These are phyloP conservation scores for Phytophthora megakarya DNA, from an alignment of 352 stramenopile species.

Conservation along the genomic window DNA sequence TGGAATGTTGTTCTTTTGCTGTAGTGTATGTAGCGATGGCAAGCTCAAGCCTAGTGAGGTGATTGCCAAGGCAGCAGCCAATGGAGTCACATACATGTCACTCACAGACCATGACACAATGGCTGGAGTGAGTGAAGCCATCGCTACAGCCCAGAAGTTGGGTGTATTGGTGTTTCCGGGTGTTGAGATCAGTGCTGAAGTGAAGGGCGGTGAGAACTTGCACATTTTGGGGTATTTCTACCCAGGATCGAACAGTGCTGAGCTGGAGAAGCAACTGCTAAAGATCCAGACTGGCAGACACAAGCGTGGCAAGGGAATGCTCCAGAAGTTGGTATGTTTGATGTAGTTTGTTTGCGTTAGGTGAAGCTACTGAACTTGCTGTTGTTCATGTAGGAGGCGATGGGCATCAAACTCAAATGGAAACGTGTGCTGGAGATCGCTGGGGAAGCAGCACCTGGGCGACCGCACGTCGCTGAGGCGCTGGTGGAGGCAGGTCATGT, in stretches of 20 bases:
- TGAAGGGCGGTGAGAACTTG: conserved; percentile 82
- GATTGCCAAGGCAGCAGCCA: conserved; percentile 75
- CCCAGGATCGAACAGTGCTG: conserved; percentile 72
- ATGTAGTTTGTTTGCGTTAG: not conserved
- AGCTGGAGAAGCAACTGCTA: conserved; percentile 74
- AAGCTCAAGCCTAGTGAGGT: conserved; percentile 78
- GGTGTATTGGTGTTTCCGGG: conserved; percentile 79
- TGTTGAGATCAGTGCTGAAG: conserved; percentile 88
- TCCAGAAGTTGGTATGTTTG: conserved; percentile 70
- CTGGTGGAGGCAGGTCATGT: conserved; percentile 80
- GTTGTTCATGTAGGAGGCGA: conserved; percentile 50
- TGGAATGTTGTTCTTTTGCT: conserved; percentile 6
- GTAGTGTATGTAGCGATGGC: conserved; percentile 80
- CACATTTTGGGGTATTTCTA: conserved; percentile 89
- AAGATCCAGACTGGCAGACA: conserved; percentile 82
- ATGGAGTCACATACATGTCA: conserved; percentile 83
- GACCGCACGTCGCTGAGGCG: conserved; percentile 80
- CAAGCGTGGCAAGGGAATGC: conserved; percentile 83
- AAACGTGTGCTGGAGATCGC: conserved; percentile 83
- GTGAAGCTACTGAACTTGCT: not conserved
- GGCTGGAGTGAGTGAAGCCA: conserved; percentile 76
- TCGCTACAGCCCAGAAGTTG: conserved; percentile 62
- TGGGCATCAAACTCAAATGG: conserved; percentile 86
- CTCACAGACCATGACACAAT: conserved; percentile 90
- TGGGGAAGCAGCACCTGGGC: conserved; percentile 76